Base-by-base conservation (phyloP, 495 filamentous ascomycete species). In the Aspergillus incahuasiensis region DNA sequence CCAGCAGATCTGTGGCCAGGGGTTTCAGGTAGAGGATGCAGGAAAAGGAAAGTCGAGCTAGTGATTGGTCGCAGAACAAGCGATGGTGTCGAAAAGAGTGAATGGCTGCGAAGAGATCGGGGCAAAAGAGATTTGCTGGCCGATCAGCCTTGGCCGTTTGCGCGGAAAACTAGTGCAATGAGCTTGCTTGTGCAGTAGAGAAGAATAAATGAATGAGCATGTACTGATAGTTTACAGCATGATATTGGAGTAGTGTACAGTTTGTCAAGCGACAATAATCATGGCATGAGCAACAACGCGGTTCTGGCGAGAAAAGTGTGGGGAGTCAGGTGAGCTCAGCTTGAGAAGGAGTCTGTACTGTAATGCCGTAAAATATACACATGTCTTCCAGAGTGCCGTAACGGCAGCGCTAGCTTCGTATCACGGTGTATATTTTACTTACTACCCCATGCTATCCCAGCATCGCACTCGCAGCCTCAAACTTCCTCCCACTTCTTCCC, bases 161-260 rank as follows among this genome's bases (percentile, higher is more conserved):
- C 57, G 60, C 48, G 58, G 58, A 54, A 60, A 61, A 61, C 68
- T 68, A 68, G 67, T 69, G 66, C 66, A 70, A 63, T 63, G 68
- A 38, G 42, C 61, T 59, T 52, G 45, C n/a, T 39, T 48, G 56
- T 50, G 56, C 51, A 16, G 44, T 35, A 22, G 44, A 45, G 51
- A 54, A 6, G 44, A 44, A 38, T 38, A 42, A 54, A 38, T 46
- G 19, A 44, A 53, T 40, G n/a, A 3, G 1, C 43, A 25, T n/a
- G n/a, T n/a, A n/a, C n/a, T n/a, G 22, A 44, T 16, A 40, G 38
- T 40, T 40, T 40, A 46, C 15, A 28, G 22, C 21, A 46, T 44
- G 11, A n/a, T n/a, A 25, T n/a, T 28, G 43, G 21, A 16, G 21
- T 30, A 46, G 22, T 46, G 43, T 46, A 46, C 22, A 39, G 49